A percentile compares a stretch with the other conserved stretches of the same genome.
Conservation (phyloP, 257 asterid genomes). For the Mitragyna speciosa region DNA sequence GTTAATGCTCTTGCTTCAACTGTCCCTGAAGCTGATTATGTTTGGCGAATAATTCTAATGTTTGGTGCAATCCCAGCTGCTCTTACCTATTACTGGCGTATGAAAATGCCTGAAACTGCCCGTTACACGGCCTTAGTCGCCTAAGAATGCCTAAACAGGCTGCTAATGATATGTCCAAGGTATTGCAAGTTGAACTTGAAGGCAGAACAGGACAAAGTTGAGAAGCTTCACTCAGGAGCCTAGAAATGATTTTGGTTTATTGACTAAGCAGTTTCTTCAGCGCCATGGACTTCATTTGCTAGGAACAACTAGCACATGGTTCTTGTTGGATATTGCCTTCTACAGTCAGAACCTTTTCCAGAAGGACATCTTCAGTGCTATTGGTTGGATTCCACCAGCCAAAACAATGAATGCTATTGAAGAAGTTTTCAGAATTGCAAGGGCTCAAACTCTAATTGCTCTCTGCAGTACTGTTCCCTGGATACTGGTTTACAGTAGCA, state of each 20-base stretch:
- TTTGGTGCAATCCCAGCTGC: constrained; percentile 70
- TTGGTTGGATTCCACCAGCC: constrained; percentile 38
- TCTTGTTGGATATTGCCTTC: constrained; percentile 42
- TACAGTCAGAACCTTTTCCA: constrained; percentile 49
- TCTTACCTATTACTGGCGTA: constrained; percentile 66
- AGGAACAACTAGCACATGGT: constrained; percentile 43
- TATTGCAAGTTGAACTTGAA: constrained; percentile 56
- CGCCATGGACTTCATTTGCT: constrained; percentile 50
- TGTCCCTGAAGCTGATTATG: constrained; percentile 52
- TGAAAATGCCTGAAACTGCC: constrained; percentile 83
- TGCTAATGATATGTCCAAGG: constrained; percentile 56
- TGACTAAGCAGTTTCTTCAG: constrained; percentile 31
- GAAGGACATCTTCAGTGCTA: constrained; percentile 41
- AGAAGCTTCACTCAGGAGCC: background rate
- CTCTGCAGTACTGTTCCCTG: constrained; percentile 44
- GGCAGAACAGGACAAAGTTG: constrained; percentile 49
- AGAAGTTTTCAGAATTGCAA: constrained; percentile 39
- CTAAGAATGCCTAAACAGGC: constrained; percentile 62
- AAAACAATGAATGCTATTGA: constrained; percentile 31
- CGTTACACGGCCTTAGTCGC: constrained; percentile 80
- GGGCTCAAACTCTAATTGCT: constrained; percentile 44
- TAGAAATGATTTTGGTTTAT: constrained; percentile 38
- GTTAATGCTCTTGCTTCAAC: constrained; percentile 36
- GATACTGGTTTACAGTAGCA: constrained; percentile 42
- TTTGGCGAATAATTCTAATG: constrained; percentile 67